Evolutionary conservation across 805 yeast species (phyloP).

Genomic region (Citeromyces matritensis): DNA sequence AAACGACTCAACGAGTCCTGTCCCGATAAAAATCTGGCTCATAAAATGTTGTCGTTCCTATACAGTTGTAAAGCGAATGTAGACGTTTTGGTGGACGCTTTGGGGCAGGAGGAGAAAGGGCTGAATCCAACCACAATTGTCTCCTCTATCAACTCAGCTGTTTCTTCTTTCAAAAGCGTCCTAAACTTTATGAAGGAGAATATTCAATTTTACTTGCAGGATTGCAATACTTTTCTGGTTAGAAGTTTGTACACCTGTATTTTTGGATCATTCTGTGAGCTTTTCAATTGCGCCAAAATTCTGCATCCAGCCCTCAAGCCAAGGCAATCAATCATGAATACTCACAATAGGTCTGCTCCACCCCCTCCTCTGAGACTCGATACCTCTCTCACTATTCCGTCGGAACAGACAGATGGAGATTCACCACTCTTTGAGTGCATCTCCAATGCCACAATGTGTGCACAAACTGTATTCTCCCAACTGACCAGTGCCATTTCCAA

Average conservation of each 20-base stretch:
- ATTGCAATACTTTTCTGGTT: constrained; percentile 48
- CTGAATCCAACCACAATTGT: constrained; percentile 15
- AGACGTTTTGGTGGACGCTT: constrained; percentile 38
- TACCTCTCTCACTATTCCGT: constrained; percentile 1
- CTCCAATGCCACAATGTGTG: constrained; percentile 45
- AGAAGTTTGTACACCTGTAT: constrained; percentile 11
- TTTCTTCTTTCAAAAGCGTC: constrained; percentile 34
- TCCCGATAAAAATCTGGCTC: constrained; percentile 34
- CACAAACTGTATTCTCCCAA: constrained; percentile 67
- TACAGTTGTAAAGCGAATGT: constrained; percentile 37
- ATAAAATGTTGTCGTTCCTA: constrained; percentile 33
- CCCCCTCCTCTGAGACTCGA: neutral
- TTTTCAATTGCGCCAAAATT: neutral
- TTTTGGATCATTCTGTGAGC: neutral
- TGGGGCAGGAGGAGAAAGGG: constrained; percentile 18
- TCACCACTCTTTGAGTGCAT: constrained; percentile 52
- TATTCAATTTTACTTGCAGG: constrained; percentile 30
- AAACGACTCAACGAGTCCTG: constrained; percentile 44
- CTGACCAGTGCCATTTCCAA: constrained; percentile 52
- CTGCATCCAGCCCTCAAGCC: constrained; percentile 1
- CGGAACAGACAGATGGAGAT: constrained; percentile 38
- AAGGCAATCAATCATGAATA: neutral
- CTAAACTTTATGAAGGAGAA: constrained; percentile 31
- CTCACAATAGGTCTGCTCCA: neutral
- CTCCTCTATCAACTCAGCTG: constrained; percentile 16